phyloP scores from a whole-genome alignment of 352 stramenopile genomes.

The Globisporangium orthogonon region DNA sequence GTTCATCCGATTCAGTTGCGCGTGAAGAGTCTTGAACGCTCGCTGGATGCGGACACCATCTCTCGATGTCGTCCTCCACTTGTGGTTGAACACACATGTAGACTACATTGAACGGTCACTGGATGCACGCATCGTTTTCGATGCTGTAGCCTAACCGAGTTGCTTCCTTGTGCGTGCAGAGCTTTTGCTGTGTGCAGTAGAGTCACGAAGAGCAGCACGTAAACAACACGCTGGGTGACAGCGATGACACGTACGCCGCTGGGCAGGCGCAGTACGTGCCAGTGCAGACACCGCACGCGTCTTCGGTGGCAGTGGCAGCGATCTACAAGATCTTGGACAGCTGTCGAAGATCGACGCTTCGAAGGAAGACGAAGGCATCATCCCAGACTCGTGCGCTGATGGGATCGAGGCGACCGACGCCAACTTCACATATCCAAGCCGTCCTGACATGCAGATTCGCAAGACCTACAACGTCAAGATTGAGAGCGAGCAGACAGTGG shows the following conservation, averaged over 20 bases:
- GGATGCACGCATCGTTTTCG: no score
- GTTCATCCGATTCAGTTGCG: no score
- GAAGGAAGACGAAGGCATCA: conserved; percentile 14
- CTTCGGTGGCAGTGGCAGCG: conserved; percentile 13
- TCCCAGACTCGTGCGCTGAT: conserved; percentile 20
- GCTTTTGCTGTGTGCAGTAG: no score
- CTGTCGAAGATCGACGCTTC: conserved; percentile 39
- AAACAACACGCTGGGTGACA: neutral
- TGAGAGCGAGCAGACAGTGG: conserved; percentile 19
- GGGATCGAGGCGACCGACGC: conserved; percentile 40
- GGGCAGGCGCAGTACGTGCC: neutral
- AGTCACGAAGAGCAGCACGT: no score
- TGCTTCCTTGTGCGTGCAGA: no score
- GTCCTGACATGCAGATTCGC: conserved; percentile 26
- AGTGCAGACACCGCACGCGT: neutral
- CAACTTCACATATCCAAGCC: conserved; percentile 63
- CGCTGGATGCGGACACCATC: no score
- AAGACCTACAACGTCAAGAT: conserved; percentile 27
- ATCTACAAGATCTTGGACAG: conserved; percentile 48
- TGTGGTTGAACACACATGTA: no score
- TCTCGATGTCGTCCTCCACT: no score
- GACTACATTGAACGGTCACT: no score
- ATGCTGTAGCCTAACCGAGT: no score
- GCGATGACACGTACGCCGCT: no score
- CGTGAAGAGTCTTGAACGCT: no score